Evolutionary conservation across 805 yeast genomes (phyloP).

Genomic region (Tetrapisispora arboricola): DNA sequence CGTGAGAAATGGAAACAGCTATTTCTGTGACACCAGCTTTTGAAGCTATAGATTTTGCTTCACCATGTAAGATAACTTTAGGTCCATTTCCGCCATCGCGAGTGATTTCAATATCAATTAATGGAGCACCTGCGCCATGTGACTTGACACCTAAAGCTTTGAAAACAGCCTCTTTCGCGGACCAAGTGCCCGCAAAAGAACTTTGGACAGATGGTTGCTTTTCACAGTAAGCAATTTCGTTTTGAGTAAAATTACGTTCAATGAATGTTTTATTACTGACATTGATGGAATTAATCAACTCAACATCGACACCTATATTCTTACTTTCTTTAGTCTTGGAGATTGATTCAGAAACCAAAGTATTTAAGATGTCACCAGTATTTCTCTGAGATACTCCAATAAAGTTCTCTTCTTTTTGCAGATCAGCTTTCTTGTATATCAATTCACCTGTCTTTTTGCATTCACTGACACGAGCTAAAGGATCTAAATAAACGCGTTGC

Average conservation of each 20-base stretch:
- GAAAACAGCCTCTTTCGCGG: conserved; percentile 98
- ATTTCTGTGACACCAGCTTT: conserved; percentile 59
- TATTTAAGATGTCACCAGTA: conserved; percentile 53
- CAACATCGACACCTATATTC: conserved; percentile 92
- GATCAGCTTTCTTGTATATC: conserved; percentile 38
- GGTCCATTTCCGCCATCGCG: conserved; percentile 81
- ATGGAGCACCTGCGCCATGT: conserved; percentile 90
- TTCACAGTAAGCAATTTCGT: conserved; percentile 70
- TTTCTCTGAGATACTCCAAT: conserved; percentile 34
- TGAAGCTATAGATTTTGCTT: conserved; percentile 64
- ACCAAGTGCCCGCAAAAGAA: conserved; percentile 96
- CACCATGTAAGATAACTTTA: conserved; percentile 62
- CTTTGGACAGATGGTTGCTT: conserved; percentile 71
- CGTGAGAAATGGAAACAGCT: conserved; percentile 89
- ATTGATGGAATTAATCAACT: conserved; percentile 71
- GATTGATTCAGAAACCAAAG: conserved; percentile 39
- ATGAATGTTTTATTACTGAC: conserved; percentile 83
- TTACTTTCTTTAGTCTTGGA: conserved; percentile 34
- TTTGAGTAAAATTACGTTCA: conserved; percentile 80
- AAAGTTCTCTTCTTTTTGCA: conserved; percentile 38
- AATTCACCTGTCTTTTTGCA: conserved; percentile 29
- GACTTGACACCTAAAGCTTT: conserved; percentile 84
- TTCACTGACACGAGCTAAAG: conserved; percentile 51
- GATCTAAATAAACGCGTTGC: conserved; percentile 87
- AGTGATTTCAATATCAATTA: conserved; percentile 80